Evolutionary conservation across 169 alveolate genomes (phyloP).

Genomic region (Plasmodium ovale): DNA sequence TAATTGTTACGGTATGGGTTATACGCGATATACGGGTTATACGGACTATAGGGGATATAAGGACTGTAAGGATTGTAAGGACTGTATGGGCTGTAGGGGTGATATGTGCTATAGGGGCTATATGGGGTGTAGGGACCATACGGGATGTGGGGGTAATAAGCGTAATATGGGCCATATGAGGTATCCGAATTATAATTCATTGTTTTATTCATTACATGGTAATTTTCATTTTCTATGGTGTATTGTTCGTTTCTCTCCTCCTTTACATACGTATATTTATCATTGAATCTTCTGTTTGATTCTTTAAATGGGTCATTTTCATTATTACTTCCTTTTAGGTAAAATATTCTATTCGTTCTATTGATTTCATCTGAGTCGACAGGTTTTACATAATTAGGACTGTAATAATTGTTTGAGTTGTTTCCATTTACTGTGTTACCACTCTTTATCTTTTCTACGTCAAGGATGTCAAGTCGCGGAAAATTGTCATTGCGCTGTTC

Average conservation of each 20-base stretch:
- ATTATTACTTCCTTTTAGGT: background rate
- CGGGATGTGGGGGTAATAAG: too few species aligned
- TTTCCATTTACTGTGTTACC: background rate
- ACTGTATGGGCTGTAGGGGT: too few species aligned
- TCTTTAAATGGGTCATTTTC: background rate
- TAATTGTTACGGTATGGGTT: background rate
- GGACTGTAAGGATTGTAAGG: too few species aligned
- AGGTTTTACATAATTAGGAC: background rate
- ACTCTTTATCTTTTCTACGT: background rate
- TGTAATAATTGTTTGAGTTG: background rate
- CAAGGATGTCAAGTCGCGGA: background rate
- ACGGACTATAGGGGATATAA: too few species aligned
- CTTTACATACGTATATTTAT: background rate
- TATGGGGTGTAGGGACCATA: too few species aligned
- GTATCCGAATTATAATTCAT: slow-evolving; percentile 1
- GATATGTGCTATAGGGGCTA: too few species aligned
- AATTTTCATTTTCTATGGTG: background rate
- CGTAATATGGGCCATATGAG: too few species aligned
- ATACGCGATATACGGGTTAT: too few species aligned
- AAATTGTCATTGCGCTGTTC: background rate
- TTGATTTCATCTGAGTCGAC: background rate
- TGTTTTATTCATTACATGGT: background rate
- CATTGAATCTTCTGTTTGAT: background rate
- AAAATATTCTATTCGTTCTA: background rate
- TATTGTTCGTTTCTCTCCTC: slow-evolving; percentile 1